phyloP scores from a whole-genome alignment of 1,284 basidiomycete genomes.

The Leccinum olivaceoglutinosum region DNA sequence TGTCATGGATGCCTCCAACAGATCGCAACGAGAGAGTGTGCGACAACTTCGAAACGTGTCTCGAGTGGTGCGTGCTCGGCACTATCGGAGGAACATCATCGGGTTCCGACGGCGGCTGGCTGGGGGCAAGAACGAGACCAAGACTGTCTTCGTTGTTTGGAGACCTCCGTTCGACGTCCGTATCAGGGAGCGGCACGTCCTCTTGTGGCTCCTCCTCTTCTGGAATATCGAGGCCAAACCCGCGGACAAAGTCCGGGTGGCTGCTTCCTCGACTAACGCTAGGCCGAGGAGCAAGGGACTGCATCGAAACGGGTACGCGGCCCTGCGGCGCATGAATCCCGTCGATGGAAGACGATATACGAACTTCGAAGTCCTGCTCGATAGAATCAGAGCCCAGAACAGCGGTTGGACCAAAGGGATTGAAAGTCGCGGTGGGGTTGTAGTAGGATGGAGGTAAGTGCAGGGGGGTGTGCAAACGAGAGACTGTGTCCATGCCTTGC shows the following conservation, averaged over 20 bases:
- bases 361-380: constrained; percentile 18
- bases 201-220: constrained; percentile 53
- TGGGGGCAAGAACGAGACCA: constrained; percentile 13
- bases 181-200: constrained; percentile 25
- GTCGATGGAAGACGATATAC: constrained; percentile 19
- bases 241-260: constrained; percentile 66
- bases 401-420: constrained; percentile 58
- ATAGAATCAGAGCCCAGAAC: constrained; percentile 48
- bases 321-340: constrained; percentile 57
- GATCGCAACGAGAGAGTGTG: constrained; percentile 61
- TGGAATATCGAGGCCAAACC: constrained; percentile 73
- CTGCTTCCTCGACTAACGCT: constrained; percentile 43
- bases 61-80: constrained; percentile 55
- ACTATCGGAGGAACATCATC: constrained; percentile 41
- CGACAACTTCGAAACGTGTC: constrained; percentile 65
- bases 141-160: constrained; percentile 23
- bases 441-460: constrained; percentile 31
- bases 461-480: constrained; percentile 56
- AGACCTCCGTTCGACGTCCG: constrained; percentile 26
- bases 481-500: constrained; percentile 66
- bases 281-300: constrained; percentile 42
- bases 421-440: constrained; percentile 40
- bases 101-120: constrained; percentile 16
- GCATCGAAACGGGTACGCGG: constrained; percentile 44
- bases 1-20: constrained; percentile 44